Evolutionary conservation across 2,329 filamentous ascomycete species (phyloP).

Genomic region (Microsporum ferrugineum): DNA sequence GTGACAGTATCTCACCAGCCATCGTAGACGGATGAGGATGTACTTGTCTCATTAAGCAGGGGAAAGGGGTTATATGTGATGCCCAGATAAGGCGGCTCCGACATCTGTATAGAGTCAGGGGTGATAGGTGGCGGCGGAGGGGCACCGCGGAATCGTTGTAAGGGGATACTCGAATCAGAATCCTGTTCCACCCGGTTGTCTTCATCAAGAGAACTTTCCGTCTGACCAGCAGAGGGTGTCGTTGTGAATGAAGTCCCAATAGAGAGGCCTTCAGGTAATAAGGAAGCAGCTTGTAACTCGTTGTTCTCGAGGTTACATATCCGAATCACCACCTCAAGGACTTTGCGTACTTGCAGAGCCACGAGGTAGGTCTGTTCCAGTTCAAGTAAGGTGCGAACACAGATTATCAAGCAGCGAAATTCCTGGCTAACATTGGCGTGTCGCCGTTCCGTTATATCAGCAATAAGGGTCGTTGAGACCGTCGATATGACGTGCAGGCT

Average conservation of each 20-base stretch:
- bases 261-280: background rate
- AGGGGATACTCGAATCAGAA: background rate
- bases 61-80: conserved; percentile 5
- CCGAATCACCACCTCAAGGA: conserved; percentile 5
- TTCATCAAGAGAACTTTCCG: background rate
- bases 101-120: background rate
- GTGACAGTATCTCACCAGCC: background rate
- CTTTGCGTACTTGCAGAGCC: conserved; percentile 10
- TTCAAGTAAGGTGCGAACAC: conserved; percentile 13
- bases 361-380: conserved; percentile 14
- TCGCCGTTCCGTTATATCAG: conserved; percentile 10
- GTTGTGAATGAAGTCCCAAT: background rate
- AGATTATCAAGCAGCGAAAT: conserved; percentile 11
- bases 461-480: conserved; percentile 13
- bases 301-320: conserved; percentile 6
- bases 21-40: background rate
- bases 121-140: background rate
- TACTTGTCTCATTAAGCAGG: background rate
- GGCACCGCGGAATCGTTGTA: background rate
- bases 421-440: conserved; percentile 8
- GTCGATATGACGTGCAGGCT: conserved; percentile 12
- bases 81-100: background rate
- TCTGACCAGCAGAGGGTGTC: background rate
- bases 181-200: background rate
- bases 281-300: background rate